Percentiles rank a stretch among this genome's conserved stretches.
Evolutionary conservation across 164 flowering plant species (phyloP).

Genomic region (Magnolia changhungtana): DNA sequence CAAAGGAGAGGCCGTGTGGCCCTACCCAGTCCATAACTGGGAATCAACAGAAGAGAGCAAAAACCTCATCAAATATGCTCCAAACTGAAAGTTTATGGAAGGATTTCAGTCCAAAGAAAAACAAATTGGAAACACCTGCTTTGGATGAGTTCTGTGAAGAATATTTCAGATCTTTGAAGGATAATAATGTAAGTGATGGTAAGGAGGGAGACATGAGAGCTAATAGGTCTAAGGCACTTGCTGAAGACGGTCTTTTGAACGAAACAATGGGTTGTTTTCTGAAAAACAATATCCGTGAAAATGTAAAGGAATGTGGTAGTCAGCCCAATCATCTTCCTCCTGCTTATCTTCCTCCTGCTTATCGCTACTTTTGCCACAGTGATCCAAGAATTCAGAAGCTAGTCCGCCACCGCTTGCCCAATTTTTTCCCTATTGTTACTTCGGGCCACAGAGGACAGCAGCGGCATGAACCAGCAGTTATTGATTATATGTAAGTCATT

Average conservation of each 20-base stretch:
- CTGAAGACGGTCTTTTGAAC: neutral
- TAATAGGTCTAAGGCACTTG: slow-evolving; percentile 2
- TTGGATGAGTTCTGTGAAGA: slow-evolving; percentile 77
- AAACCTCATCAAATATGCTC: slow-evolving; percentile 9
- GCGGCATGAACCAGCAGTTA: slow-evolving; percentile 30
- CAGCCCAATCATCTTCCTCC: slow-evolving; percentile 40
- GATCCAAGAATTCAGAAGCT: slow-evolving; percentile 67
- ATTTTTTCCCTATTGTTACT: slow-evolving; percentile 60
- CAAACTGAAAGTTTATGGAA: slow-evolving; percentile 55
- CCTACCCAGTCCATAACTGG: slow-evolving; percentile 9
- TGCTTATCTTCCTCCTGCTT: too few relatives aligned
- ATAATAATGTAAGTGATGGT: slow-evolving; percentile 20
- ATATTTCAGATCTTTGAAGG: slow-evolving; percentile 40
- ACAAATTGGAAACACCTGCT: slow-evolving; percentile 59
- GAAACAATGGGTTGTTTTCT: slow-evolving; percentile 6
- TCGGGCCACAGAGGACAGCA: slow-evolving; percentile 22
- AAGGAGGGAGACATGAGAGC: slow-evolving; percentile 3
- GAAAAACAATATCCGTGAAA: slow-evolving; percentile 9
- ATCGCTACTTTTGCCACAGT: slow-evolving; percentile 61
- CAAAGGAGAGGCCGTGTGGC: slow-evolving; percentile 15
- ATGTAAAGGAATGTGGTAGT: slow-evolving; percentile 15
- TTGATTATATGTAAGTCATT: slow-evolving; percentile 52
- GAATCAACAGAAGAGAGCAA: slow-evolving; percentile 19
- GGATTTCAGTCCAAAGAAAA: slow-evolving; percentile 43
- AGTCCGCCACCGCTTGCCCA: slow-evolving; percentile 58